These are phyloP conservation scores for Corchorus capsularis DNA, from an alignment of 345 rosid genomes.

Conservation along the genomic window DNA sequence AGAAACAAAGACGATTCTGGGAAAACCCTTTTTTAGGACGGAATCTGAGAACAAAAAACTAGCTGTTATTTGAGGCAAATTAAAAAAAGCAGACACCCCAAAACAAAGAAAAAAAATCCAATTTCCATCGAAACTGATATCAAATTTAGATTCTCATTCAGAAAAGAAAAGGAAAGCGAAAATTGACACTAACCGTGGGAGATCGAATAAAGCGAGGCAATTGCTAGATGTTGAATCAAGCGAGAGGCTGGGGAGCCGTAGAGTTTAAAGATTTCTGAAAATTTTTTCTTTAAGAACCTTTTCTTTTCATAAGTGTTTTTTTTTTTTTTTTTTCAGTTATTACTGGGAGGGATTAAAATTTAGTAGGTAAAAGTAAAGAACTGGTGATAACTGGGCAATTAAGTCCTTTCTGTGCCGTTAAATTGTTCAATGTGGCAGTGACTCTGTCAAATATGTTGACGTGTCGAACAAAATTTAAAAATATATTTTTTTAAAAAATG, in stretches of 20 bases:
- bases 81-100: background rate
- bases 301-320: background rate
- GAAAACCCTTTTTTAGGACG: background rate
- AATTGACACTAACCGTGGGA: background rate
- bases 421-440: too few species aligned
- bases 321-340: background rate
- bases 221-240: background rate
- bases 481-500: too few species aligned
- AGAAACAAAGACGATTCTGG: conserved; percentile 12
- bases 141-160: background rate
- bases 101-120: background rate
- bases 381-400: too few species aligned
- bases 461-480: too few species aligned
- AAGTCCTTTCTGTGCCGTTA: too few species aligned
- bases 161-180: background rate
- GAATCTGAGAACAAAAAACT: background rate
- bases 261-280: background rate
- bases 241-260: background rate
- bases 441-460: too few species aligned
- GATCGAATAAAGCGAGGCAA: background rate
- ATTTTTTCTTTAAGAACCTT: background rate
- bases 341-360: background rate
- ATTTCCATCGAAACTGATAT: background rate
- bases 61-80: background rate
- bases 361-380: too few species aligned